phyloP scores from a whole-genome alignment of 495 filamentous ascomycete species.

The Aspergillus coremiiformis region DNA sequence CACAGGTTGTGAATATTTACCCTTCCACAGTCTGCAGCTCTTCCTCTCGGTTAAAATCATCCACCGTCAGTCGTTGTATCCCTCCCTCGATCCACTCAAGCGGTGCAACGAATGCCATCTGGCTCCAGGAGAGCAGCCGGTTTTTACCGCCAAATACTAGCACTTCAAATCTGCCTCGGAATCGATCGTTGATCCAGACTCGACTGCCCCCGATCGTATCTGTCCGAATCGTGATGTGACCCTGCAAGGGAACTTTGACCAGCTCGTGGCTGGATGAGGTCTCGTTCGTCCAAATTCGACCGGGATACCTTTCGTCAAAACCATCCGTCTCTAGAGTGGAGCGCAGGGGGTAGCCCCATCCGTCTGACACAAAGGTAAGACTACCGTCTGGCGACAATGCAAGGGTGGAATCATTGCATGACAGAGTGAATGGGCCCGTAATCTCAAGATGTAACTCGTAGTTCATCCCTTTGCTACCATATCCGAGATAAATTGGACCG shows the following conservation, averaged over 20 bases:
- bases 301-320: constrained; percentile 19
- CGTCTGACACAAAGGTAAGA: constrained; percentile 39
- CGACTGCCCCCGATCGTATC: constrained; percentile 36
- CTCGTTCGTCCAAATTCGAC: constrained; percentile 27
- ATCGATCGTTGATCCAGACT: constrained; percentile 38
- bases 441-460: constrained; percentile 37
- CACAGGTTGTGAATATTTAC: not conserved
- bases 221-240: constrained; percentile 28
- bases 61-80: not conserved
- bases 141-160: constrained; percentile 49
- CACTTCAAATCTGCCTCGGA: constrained; percentile 46
- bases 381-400: constrained; percentile 20
- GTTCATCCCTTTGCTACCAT: constrained; percentile 47
- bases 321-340: constrained; percentile 25
- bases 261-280: constrained; percentile 24
- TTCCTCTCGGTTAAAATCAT: not conserved
- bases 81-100: constrained; percentile 20
- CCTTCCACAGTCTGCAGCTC: not conserved
- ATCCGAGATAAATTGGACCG: constrained; percentile 18
- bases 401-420: constrained; percentile 30
- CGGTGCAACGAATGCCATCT: constrained; percentile 52
- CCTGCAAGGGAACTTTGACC: constrained; percentile 11
- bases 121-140: constrained; percentile 44
- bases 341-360: constrained; percentile 46
- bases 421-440: constrained; percentile 36